Conservation (phyloP, 148 eudicot species). For the Simmondsia chinensis region DNA sequence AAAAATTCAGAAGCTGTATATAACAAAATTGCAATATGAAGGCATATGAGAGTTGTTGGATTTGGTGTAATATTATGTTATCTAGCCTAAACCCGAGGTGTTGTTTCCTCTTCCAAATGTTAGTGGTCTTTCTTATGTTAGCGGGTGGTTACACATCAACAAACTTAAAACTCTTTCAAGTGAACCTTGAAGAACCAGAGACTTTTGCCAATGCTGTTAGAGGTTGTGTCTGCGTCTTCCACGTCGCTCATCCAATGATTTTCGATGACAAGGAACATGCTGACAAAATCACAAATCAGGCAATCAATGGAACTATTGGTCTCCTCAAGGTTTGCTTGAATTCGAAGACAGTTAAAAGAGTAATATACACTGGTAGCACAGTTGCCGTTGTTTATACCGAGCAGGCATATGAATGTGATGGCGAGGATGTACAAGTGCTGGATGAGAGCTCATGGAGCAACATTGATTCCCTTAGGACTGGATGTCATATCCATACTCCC, state of each 20-base stretch:
- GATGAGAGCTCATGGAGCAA: constrained; percentile 31
- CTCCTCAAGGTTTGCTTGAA: constrained; percentile 23
- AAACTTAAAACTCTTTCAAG: constrained; percentile 22
- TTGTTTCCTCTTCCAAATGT: too few relatives aligned
- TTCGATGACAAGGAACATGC: constrained; percentile 18
- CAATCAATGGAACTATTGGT: constrained; percentile 11
- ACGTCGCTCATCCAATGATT: constrained; percentile 31
- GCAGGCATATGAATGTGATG: not conserved
- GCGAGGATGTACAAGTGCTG: not conserved
- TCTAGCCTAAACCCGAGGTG: too few relatives aligned
- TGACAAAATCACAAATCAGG: constrained; percentile 15
- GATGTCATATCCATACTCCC: constrained; percentile 27
- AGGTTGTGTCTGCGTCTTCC: constrained; percentile 47
- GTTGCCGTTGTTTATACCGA: constrained; percentile 7
- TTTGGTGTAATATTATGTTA: too few relatives aligned
- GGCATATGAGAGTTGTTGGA: too few relatives aligned
- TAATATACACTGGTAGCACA: constrained; percentile 33
- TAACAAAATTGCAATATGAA: too few relatives aligned
- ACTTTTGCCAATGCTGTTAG: constrained; percentile 20
- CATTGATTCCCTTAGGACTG: constrained; percentile 19
- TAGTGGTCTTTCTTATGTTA: too few relatives aligned
- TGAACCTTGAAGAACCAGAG: constrained; percentile 24
- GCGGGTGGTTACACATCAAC: too few relatives aligned
- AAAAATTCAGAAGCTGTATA: too few relatives aligned
- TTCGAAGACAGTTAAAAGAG: constrained; percentile 33